Conservation (phyloP, 768 basidiomycete genomes). For the Trametopsis cervina region DNA sequence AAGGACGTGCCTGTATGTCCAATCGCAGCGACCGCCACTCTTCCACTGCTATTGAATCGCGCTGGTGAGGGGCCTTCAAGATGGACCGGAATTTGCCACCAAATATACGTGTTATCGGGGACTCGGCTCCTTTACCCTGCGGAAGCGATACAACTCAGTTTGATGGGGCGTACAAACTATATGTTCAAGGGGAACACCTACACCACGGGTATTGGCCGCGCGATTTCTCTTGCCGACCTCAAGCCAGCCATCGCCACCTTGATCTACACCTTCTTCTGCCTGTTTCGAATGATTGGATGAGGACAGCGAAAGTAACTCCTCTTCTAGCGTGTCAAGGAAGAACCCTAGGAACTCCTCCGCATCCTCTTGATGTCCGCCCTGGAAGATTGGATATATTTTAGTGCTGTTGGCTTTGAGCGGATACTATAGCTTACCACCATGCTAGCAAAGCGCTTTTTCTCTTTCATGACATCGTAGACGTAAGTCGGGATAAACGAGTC, state of each 20-base stretch:
- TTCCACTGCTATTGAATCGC: conserved; percentile 84
- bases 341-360: conserved; percentile 99
- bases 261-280: conserved; percentile 19
- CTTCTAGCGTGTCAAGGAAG: conserved; percentile 90
- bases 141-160: too few relatives aligned
- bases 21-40: conserved; percentile 86
- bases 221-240: conserved; percentile 91
- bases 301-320: conserved; percentile 74
- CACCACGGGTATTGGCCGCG: conserved; percentile 71
- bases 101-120: conserved; percentile 88
- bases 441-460: conserved; percentile 86
- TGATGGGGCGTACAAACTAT: background rate
- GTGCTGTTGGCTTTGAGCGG: background rate
- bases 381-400: background rate
- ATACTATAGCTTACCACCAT: conserved; percentile 63
- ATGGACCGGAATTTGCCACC: conserved; percentile 89
- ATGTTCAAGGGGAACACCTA: conserved; percentile 35
- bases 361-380: conserved; percentile 95
- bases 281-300: conserved; percentile 33
- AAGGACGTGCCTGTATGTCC: conserved; percentile 70
- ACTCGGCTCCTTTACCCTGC: conserved; percentile 74
- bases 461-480: conserved; percentile 90
- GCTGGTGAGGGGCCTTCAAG: conserved; percentile 71
- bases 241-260: conserved; percentile 71
- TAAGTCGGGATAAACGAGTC: conserved; percentile 80